These are phyloP conservation scores for Solanum hybrid DNA, from an alignment of 305 asterid species.

Conservation along the genomic window DNA sequence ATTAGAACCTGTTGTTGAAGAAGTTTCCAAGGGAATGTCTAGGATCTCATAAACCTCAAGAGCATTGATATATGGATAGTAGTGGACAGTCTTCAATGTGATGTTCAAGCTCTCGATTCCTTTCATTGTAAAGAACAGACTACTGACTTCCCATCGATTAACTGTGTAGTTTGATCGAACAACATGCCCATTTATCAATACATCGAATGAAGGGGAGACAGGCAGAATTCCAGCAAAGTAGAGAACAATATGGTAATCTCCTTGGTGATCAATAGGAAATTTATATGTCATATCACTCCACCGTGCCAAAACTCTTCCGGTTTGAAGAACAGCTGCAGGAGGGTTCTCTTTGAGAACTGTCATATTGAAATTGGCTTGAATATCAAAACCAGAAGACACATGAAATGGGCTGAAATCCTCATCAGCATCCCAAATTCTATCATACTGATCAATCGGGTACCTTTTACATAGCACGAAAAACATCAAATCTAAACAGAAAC, in stretches of 20 bases:
- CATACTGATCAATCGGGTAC: conserved; percentile 83
- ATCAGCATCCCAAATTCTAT: conserved; percentile 89
- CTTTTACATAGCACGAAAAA: conserved; percentile 20
- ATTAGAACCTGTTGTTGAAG: conserved; percentile 71
- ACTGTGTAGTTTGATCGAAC: conserved; percentile 59
- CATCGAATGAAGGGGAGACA: conserved; percentile 65
- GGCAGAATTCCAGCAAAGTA: conserved; percentile 91
- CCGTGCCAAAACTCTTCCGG: conserved; percentile 76
- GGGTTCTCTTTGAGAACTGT: conserved; percentile 62
- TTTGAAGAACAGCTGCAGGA: conserved; percentile 68
- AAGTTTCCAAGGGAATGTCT: conserved; percentile 63
- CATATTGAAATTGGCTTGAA: conserved; percentile 41
- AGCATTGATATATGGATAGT: conserved; percentile 73
- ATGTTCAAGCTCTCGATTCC: conserved; percentile 58
- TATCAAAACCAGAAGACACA: conserved; percentile 60
- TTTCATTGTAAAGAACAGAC: conserved; percentile 40
- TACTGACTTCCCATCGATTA: conserved; percentile 41
- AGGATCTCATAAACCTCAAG: conserved; percentile 84
- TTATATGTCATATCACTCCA: conserved; percentile 57
- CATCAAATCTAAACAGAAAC: background rate
- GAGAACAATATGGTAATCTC: conserved; percentile 73
- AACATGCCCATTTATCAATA: conserved; percentile 53
- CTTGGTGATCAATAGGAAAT: conserved; percentile 53
- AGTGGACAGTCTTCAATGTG: conserved; percentile 54
- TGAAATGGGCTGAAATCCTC: conserved; percentile 79